Conservation (phyloP, 257 asterid genomes). For the Solanum etuberosum region DNA sequence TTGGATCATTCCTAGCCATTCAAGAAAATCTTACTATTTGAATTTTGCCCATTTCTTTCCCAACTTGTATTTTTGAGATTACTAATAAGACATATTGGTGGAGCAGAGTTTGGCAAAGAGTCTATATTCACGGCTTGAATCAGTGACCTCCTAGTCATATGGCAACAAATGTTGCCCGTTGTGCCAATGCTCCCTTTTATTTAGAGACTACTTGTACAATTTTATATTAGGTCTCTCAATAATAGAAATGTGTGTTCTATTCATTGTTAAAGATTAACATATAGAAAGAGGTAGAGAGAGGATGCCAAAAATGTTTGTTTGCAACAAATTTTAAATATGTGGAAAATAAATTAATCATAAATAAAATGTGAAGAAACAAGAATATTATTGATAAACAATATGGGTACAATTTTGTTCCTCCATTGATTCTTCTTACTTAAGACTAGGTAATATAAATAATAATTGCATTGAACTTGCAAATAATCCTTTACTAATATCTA, state of each 20-base stretch:
- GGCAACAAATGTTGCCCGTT: background rate
- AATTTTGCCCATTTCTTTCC: background rate
- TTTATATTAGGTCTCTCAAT: background rate
- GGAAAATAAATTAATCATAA: background rate
- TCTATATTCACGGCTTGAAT: background rate
- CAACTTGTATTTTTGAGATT: background rate
- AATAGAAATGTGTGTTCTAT: background rate
- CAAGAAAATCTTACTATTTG: slow-evolving; percentile 21
- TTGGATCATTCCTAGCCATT: slow-evolving; percentile 26
- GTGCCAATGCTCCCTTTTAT: background rate
- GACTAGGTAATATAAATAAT: no score
- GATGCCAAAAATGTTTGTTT: background rate
- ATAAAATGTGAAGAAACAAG: background rate
- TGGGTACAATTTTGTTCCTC: fast-evolving
- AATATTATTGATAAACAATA: no score
- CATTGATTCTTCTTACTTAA: no score
- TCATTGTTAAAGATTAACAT: background rate
- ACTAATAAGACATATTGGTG: background rate
- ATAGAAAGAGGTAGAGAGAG: background rate
- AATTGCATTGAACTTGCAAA: no score
- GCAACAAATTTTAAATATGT: background rate
- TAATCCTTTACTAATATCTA: no score
- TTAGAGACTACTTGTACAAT: background rate
- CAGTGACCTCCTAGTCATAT: background rate
- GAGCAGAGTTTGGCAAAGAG: background rate